These are phyloP conservation scores for Arctostaphylos glauca DNA, from an alignment of 148 eudicot species.

Conservation along the genomic window DNA sequence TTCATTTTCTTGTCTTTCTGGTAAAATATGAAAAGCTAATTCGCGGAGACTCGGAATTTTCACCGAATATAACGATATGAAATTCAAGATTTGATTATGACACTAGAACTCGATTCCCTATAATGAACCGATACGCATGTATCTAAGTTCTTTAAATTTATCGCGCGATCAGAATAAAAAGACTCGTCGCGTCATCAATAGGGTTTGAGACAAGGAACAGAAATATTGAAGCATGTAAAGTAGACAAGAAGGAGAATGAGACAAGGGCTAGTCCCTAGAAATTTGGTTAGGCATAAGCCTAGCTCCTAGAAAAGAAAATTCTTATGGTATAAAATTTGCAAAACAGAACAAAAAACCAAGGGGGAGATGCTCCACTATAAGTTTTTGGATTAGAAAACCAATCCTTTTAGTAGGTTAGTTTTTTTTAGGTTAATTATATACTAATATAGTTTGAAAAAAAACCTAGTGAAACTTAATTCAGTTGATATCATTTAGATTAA, in stretches of 20 bases:
- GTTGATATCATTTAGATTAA: too few species aligned
- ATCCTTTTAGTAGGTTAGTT: neutral
- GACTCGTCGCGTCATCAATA: neutral
- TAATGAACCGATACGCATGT: too few species aligned
- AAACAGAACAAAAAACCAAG: neutral
- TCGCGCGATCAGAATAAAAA: neutral
- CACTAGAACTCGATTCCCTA: neutral
- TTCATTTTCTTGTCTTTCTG: conserved; percentile 11
- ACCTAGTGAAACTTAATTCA: too few species aligned
- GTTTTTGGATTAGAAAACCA: neutral
- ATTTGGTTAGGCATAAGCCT: neutral
- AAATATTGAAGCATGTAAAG: neutral
- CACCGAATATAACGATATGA: too few species aligned
- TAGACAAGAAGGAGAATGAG: neutral
- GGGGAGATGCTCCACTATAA: neutral
- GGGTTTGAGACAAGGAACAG: neutral
- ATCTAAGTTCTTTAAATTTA: neutral
- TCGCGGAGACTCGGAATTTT: conserved; percentile 1
- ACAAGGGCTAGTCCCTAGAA: neutral
- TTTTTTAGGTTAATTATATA: too few species aligned
- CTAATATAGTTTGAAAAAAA: too few species aligned
- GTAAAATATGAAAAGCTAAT: neutral
- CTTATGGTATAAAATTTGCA: neutral
- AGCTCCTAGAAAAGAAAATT: neutral
- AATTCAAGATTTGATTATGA: neutral